Conservation (phyloP, 23 red algal genomes). For the Gracilaria domingensis region DNA sequence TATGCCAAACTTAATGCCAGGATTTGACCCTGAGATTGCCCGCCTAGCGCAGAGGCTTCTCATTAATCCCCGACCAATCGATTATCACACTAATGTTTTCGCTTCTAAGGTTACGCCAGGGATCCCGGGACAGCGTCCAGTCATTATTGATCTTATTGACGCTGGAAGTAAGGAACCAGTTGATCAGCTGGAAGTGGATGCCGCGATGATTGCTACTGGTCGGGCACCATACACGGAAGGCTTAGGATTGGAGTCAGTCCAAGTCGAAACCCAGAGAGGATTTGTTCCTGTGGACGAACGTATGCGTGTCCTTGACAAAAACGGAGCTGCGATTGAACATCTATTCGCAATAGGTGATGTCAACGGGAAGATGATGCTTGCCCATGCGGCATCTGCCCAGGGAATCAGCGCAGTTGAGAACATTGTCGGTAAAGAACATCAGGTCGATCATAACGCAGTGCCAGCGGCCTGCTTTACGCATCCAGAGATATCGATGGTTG, state of each 20-base stretch:
- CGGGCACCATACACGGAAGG: constrained; percentile 88
- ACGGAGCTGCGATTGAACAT: constrained; percentile 72
- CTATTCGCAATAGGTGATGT: constrained; percentile 96
- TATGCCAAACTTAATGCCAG: constrained; percentile 97
- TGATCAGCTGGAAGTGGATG: constrained; percentile 90
- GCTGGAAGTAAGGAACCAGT: constrained; percentile 73
- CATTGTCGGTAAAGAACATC: constrained; percentile 83
- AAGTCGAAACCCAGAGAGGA: constrained; percentile 79
- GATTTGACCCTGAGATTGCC: constrained; percentile 96
- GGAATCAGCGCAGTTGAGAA: constrained; percentile 96
- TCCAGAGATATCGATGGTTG: constrained; percentile 96
- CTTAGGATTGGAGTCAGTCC: constrained; percentile 80
- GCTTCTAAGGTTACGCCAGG: constrained; percentile 96
- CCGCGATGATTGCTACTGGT: constrained; percentile 95
- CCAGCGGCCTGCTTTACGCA: constrained; percentile 99
- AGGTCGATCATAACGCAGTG: constrained; percentile 82
- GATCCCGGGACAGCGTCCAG: constrained; percentile 76
- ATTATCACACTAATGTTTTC: constrained; percentile 95
- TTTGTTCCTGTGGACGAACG: constrained; percentile 97
- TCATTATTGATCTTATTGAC: constrained; percentile 91
- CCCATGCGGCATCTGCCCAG: constrained; percentile 97
- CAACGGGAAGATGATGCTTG: constrained; percentile 99
- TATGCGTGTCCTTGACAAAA: constrained; percentile 90
- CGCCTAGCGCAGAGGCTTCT: constrained; percentile 93
- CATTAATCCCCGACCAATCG: constrained; percentile 86